Evolutionary conservation across 768 basidiomycete genomes (phyloP).

Genomic region (Termitomyces sp.): DNA sequence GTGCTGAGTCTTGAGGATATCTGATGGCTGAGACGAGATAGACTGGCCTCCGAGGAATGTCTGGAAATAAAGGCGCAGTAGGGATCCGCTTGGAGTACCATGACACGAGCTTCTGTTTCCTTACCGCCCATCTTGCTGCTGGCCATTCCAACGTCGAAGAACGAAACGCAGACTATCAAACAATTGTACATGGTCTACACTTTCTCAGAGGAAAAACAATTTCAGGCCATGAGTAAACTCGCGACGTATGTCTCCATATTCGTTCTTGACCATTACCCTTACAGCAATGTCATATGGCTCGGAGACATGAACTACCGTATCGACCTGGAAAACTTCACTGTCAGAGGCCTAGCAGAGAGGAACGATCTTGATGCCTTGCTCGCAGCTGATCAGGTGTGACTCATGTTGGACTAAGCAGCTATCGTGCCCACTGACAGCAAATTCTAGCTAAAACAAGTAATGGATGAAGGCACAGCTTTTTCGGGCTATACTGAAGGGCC

Average conservation of each 20-base stretch:
- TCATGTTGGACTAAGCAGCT: background rate
- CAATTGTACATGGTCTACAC: slow-evolving; percentile 77
- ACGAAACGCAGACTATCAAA: slow-evolving; percentile 87
- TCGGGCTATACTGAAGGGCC: slow-evolving; percentile 85
- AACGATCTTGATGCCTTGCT: slow-evolving; percentile 72
- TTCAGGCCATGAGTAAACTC: slow-evolving; percentile 78
- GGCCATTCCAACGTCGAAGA: slow-evolving; percentile 89
- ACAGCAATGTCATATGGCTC: slow-evolving; percentile 87
- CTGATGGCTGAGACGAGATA: slow-evolving; percentile 19
- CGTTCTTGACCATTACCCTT: background rate
- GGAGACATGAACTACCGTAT: slow-evolving; percentile 97
- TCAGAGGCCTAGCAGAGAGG: slow-evolving; percentile 56
- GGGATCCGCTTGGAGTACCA: slow-evolving; percentile 89
- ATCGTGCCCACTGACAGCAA: slow-evolving; percentile 3
- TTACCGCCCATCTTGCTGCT: slow-evolving; percentile 96
- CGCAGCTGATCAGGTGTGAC: slow-evolving; percentile 78
- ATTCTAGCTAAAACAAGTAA: slow-evolving; percentile 62
- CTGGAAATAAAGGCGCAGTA: slow-evolving; percentile 96
- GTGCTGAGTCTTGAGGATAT: background rate
- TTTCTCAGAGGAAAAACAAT: slow-evolving; percentile 91
- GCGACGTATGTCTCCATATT: background rate
- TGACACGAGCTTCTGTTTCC: slow-evolving; percentile 90
- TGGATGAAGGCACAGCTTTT: slow-evolving; percentile 74
- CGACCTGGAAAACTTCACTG: slow-evolving; percentile 78
- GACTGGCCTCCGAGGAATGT: slow-evolving; percentile 92